Conservation (phyloP, 1,284 basidiomycete species). For the Xerocomus nothofagi region DNA sequence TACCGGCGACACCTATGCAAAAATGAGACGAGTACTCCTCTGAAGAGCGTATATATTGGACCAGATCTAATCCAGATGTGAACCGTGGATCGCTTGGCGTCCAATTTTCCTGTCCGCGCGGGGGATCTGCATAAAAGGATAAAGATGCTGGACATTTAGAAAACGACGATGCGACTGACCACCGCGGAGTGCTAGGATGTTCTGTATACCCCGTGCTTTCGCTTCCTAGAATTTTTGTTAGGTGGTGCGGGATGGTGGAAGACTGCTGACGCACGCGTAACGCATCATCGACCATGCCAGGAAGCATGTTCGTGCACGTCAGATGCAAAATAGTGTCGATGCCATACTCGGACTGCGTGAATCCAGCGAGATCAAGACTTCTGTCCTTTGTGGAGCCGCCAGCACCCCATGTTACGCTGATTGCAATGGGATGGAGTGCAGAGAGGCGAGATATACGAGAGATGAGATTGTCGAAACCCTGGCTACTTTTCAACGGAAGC, state of each 20-base stretch:
- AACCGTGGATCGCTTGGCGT: conserved; percentile 85
- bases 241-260: not conserved
- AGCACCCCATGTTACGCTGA: conserved; percentile 95
- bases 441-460: conserved; percentile 77
- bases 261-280: conserved; percentile 58
- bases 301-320: conserved; percentile 97
- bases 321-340: conserved; percentile 90
- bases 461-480: conserved; percentile 87
- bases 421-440: conserved; percentile 69
- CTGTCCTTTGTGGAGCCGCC: conserved; percentile 92
- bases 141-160: not conserved
- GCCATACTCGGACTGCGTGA: conserved; percentile 69
- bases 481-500: conserved; percentile 21
- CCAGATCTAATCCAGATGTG: conserved; percentile 86
- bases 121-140: conserved; percentile 65
- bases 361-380: conserved; percentile 81
- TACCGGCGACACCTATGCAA: conserved; percentile 90
- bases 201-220: conserved; percentile 81
- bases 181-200: conserved; percentile 90
- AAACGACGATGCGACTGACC: conserved; percentile 46
- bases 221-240: conserved; percentile 59
- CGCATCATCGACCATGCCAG: conserved; percentile 83
- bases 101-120: conserved; percentile 92
- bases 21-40: conserved; percentile 85
- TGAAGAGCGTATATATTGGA: conserved; percentile 82